phyloP scores from a whole-genome alignment of 2,329 filamentous ascomycete genomes.

The Paecilomyces niveus region DNA sequence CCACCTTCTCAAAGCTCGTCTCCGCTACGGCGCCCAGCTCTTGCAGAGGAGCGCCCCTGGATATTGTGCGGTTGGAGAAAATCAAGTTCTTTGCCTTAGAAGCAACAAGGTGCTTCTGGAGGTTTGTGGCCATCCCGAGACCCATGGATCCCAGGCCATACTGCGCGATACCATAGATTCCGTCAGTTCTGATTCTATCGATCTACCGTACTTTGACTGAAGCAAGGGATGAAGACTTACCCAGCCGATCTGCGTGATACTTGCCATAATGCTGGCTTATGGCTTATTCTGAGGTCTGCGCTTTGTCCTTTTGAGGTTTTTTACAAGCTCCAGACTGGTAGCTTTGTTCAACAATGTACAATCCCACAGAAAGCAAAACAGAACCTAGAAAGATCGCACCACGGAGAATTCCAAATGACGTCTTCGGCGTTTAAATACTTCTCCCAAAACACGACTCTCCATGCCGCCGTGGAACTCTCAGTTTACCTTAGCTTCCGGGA shows the following conservation, averaged over 20 bases:
- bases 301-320: neutral
- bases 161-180: slow-evolving; percentile 8
- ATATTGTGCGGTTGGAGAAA: slow-evolving; percentile 36
- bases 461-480: neutral
- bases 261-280: slow-evolving; percentile 1
- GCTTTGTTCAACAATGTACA: neutral
- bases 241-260: slow-evolving; percentile 25
- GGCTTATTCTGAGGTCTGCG: neutral
- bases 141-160: slow-evolving; percentile 41
- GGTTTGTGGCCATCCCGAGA: slow-evolving; percentile 37
- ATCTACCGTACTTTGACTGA: neutral
- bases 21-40: slow-evolving; percentile 27
- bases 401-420: neutral
- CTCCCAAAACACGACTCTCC: neutral
- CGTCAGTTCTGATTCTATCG: neutral
- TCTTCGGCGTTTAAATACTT: neutral
- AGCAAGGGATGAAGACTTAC: slow-evolving; percentile 10
- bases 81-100: slow-evolving; percentile 25
- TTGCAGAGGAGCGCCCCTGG: slow-evolving; percentile 30
- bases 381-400: neutral
- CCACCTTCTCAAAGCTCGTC: slow-evolving; percentile 25
- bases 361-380: neutral
- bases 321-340: neutral
- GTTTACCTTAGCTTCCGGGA: neutral
- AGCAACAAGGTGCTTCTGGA: slow-evolving; percentile 32